Conservation (phyloP, 1,139 yeast genomes). For the Zhuliangozyma parablackwelliae region DNA sequence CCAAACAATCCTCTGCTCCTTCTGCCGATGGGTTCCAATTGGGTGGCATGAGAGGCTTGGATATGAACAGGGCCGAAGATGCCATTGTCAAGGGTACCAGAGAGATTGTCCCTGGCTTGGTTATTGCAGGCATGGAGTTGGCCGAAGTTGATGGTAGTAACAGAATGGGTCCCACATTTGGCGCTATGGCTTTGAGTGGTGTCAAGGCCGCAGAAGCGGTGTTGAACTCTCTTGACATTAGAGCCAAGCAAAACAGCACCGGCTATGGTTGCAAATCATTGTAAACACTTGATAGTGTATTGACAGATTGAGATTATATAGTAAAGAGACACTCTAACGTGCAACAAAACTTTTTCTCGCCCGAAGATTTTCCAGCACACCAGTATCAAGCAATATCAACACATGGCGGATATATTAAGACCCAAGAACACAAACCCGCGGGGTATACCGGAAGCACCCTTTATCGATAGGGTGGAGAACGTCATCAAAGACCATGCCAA, state of each 20-base stretch:
- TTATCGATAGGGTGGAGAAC: slow-evolving; percentile 79
- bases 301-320: too few relatives aligned
- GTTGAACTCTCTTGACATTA: slow-evolving; percentile 45
- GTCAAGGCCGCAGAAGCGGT: slow-evolving; percentile 70
- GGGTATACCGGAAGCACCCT: slow-evolving; percentile 96
- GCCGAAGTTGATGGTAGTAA: slow-evolving; percentile 74
- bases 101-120: slow-evolving; percentile 66
- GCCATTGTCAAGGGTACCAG: slow-evolving; percentile 69
- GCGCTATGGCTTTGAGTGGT: slow-evolving; percentile 77
- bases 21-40: slow-evolving; percentile 40
- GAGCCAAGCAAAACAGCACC: slow-evolving; percentile 38
- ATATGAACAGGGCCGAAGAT: slow-evolving; percentile 76
- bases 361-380: too few relatives aligned
- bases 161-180: slow-evolving; percentile 85
- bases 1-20: slow-evolving; percentile 13
- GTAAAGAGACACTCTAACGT: too few relatives aligned
- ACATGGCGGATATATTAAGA: slow-evolving; percentile 25
- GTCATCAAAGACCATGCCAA: slow-evolving; percentile 57
- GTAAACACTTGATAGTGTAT: too few relatives aligned
- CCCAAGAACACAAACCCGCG: slow-evolving; percentile 69
- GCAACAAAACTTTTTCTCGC: too few relatives aligned
- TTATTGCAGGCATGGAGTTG: slow-evolving; percentile 78
- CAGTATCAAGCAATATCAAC: too few relatives aligned
- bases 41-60: slow-evolving; percentile 76
- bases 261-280: slow-evolving; percentile 8